Evolutionary conservation across 148 eudicot genomes (phyloP).

Genomic region (Chenopodium formosanum): DNA sequence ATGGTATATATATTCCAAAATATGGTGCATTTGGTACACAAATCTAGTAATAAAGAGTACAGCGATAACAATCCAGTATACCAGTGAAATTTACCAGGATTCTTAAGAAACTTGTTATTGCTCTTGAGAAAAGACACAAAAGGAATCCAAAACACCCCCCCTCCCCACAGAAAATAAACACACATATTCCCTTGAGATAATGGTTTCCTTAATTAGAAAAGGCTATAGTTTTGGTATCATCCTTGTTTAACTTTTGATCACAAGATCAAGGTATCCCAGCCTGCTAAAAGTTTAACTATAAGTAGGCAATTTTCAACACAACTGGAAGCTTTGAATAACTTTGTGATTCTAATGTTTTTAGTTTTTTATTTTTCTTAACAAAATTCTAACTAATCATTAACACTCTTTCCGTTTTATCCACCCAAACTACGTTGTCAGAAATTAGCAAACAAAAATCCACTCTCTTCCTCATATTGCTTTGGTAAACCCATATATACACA

Average conservation of each 20-base stretch:
- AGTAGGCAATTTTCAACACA: background rate
- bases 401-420: background rate
- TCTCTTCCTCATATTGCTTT: background rate
- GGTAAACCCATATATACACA: background rate
- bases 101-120: too few species aligned
- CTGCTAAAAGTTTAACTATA: background rate
- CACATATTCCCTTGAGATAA: too few species aligned
- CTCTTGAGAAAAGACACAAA: too few species aligned
- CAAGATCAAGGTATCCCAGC: background rate
- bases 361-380: background rate
- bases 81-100: too few species aligned
- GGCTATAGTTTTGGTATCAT: background rate
- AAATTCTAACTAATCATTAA: background rate
- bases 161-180: too few species aligned
- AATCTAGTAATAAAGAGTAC: background rate
- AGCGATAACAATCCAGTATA: background rate
- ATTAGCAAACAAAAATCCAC: background rate
- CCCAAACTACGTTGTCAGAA: background rate
- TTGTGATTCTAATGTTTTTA: background rate
- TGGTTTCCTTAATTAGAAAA: too few species aligned
- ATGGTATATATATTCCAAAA: background rate
- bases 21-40: background rate
- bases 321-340: background rate
- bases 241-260: background rate
- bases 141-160: too few species aligned